phyloP scores from a whole-genome alignment of 2,329 filamentous ascomycete genomes.

The Neoscytalidium dimidiatum region DNA sequence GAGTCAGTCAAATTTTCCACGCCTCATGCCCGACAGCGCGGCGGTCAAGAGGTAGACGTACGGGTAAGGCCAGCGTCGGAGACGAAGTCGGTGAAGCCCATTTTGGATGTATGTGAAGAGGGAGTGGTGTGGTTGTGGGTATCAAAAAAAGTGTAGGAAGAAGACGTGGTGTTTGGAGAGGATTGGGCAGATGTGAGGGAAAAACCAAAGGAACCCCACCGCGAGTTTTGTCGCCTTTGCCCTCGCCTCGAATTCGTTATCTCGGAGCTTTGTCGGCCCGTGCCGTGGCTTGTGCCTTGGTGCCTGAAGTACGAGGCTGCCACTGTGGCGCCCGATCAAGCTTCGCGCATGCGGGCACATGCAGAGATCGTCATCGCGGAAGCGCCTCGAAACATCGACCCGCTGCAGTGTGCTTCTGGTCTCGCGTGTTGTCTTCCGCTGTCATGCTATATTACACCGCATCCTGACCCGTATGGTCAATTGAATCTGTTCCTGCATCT shows the following conservation, averaged over 20 bases:
- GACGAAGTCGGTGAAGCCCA: conserved; percentile 71
- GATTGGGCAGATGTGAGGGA: conserved; percentile 17
- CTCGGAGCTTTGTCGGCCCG: conserved; percentile 11
- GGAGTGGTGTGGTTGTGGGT: conserved; percentile 14
- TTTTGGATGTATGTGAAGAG: conserved; percentile 41
- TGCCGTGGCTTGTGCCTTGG: background rate
- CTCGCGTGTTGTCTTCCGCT: background rate
- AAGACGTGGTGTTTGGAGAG: conserved; percentile 2
- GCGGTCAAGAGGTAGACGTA: conserved; percentile 40
- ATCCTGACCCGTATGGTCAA: background rate
- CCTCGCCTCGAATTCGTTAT: background rate
- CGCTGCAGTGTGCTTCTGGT: background rate
- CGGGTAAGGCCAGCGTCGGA: conserved; percentile 65
- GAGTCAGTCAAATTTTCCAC: conserved; percentile 21
- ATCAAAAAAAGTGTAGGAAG: conserved; percentile 1
- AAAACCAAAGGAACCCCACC: conserved; percentile 16
- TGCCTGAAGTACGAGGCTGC: background rate
- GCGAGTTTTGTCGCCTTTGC: conserved; percentile 8
- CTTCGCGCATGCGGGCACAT: background rate
- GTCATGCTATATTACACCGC: conserved; percentile 5
- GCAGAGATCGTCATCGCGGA: conserved; percentile 10
- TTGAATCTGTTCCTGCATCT: background rate
- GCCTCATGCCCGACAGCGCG: background rate
- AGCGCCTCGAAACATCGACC: conserved; percentile 19
- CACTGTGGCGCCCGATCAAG: background rate